Evolutionary conservation across 2,329 filamentous ascomycete genomes (phyloP).

Genomic region (Fusarium sp.): DNA sequence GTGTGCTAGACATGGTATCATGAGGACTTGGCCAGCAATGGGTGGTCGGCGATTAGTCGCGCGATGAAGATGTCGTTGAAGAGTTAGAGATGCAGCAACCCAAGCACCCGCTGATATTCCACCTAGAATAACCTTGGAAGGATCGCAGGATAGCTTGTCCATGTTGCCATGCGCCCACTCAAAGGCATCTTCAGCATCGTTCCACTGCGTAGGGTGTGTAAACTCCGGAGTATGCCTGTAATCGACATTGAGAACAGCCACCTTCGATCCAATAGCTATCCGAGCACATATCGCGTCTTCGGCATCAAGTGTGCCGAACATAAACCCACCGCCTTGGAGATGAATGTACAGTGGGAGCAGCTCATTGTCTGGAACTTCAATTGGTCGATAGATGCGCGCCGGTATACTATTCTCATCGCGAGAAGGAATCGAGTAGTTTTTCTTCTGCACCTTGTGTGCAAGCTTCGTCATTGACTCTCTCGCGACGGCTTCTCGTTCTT

Average conservation of each 20-base stretch:
- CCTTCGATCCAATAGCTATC: background rate
- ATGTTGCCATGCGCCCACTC: constrained; percentile 15
- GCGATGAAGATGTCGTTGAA: background rate
- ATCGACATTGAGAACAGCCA: background rate
- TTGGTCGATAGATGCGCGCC: background rate
- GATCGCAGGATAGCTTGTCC: background rate
- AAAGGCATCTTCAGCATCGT: constrained; percentile 16
- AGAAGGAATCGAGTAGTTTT: background rate
- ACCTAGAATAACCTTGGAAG: background rate
- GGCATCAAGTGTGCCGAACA: constrained; percentile 9
- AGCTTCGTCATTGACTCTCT: background rate
- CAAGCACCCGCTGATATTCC: constrained; percentile 21
- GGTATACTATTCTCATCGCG: background rate
- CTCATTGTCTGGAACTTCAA: accelerated
- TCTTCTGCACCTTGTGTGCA: background rate
- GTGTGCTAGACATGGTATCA: constrained; percentile 17
- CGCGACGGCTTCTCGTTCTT: constrained; percentile 13
- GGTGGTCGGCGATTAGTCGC: background rate
- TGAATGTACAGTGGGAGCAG: constrained; percentile 5
- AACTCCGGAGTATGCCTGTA: constrained; percentile 17
- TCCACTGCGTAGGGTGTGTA: constrained; percentile 10
- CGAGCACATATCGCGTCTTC: constrained; percentile 22
- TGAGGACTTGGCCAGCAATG: constrained; percentile 1
- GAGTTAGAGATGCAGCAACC: background rate
- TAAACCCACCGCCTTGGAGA: constrained; percentile 22